Conservation (phyloP, 768 basidiomycete genomes). For the Serendipita sp. region DNA sequence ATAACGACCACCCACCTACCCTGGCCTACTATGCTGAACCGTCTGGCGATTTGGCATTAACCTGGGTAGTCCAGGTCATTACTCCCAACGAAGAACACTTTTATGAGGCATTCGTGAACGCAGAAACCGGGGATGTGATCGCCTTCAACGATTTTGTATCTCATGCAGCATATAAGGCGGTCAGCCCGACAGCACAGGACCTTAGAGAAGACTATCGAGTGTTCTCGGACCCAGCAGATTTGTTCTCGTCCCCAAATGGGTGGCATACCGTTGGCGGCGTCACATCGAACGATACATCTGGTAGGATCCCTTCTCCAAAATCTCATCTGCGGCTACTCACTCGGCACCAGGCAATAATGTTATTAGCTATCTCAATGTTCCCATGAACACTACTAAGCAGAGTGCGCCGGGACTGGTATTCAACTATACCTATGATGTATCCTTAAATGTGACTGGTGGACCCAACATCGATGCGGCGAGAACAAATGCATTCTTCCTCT, state of each 20-base stretch:
- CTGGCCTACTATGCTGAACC: slow-evolving; percentile 27
- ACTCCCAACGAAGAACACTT: slow-evolving; percentile 2
- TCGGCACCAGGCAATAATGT: neutral
- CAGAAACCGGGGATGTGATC: neutral
- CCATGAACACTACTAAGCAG: neutral
- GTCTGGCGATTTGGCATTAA: slow-evolving; percentile 18
- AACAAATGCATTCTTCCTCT: neutral
- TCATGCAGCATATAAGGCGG: neutral
- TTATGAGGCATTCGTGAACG: slow-evolving; percentile 3
- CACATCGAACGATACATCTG: slow-evolving; percentile 14
- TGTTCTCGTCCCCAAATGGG: slow-evolving; percentile 23
- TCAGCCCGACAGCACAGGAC: neutral
- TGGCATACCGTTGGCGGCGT: slow-evolving; percentile 24
- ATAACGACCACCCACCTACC: slow-evolving; percentile 25
- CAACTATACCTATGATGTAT: neutral
- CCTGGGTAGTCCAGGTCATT: neutral
- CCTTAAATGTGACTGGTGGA: neutral
- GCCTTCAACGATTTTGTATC: neutral
- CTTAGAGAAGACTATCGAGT: neutral
- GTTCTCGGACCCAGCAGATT: slow-evolving; percentile 16
- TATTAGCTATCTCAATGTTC: neutral
- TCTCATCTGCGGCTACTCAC: neutral
- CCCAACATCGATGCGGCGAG: neutral
- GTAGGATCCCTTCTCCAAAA: neutral
- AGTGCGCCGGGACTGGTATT: neutral